Percentiles rank a stretch among this genome's conserved stretches.
These are phyloP conservation scores for Schrenkiella parvula DNA, from an alignment of 345 rosid species.

Conservation along the genomic window DNA sequence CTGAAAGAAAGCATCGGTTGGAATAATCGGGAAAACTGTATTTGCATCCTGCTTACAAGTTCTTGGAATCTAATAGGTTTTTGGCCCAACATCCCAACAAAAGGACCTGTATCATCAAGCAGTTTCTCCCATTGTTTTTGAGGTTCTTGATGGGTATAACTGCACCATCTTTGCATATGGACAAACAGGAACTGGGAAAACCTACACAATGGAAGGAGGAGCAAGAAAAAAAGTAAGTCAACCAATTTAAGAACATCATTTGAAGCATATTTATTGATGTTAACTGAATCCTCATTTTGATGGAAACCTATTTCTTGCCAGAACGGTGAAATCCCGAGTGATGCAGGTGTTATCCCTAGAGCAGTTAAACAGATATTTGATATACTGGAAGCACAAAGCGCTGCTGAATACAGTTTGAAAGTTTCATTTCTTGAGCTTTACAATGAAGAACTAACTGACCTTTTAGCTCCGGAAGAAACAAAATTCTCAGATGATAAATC, in stretches of 20 bases:
- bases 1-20: not conserved
- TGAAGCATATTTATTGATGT: not conserved
- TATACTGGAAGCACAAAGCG: slow-evolving; percentile 83
- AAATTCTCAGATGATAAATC: slow-evolving; percentile 86
- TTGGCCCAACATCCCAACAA: slow-evolving; percentile 89
- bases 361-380: slow-evolving; percentile 92
- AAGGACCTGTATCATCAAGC: slow-evolving; percentile 75
- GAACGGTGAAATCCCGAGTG: slow-evolving; percentile 97
- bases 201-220: slow-evolving; percentile 99
- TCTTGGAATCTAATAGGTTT: slow-evolving; percentile 50
- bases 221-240: slow-evolving; percentile 76
- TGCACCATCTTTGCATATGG: slow-evolving; percentile 99
- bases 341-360: slow-evolving; percentile 97
- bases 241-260: not conserved
- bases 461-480: slow-evolving; percentile 86
- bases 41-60: slow-evolving; percentile 7
- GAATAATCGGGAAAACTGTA: not conserved
- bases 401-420: slow-evolving; percentile 98
- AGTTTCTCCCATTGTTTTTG: slow-evolving; percentile 86
- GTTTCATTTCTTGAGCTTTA: slow-evolving; percentile 96
- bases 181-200: slow-evolving; percentile 97
- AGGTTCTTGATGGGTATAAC: slow-evolving; percentile 97
- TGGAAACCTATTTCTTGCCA: slow-evolving; percentile 31
- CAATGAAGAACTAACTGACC: slow-evolving; percentile 94
- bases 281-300: slow-evolving; percentile 17